Base-by-base conservation (phyloP, 1,284 basidiomycete species). In the Sporisorium iseilematis-ciliati region DNA sequence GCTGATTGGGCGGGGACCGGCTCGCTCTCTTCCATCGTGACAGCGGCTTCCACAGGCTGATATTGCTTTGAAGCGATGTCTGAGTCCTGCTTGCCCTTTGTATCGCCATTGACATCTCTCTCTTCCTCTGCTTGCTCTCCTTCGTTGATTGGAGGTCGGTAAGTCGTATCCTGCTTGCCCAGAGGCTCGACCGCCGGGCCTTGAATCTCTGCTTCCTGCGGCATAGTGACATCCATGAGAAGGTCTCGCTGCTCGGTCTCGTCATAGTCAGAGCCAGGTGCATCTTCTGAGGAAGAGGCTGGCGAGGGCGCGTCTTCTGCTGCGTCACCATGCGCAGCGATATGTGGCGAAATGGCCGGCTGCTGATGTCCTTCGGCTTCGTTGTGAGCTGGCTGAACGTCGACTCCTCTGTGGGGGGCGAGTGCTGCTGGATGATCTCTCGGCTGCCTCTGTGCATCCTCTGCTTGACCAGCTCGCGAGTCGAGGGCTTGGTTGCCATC, bases 221-320 rank as follows among this genome's bases (percentile, higher is more conserved):
- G 46, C 38, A 41, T 41, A 14, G 45, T 12, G 11, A 21, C 48
- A 16, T 42, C 26, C 38, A 51, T 51, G 12, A 29, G 14, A 18
- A 42, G 29, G 38, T 16, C 41, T 20, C 21, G 57, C 1, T 29
- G 61, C 20, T 50, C 68, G 11, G 14, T 33, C 16, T 57, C 54
- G 8, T 68, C 71, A 45, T 74, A 74, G 2, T 68, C 65, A 7
- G 71, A 74, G 25, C 71, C 71, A 12, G 65, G 65, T 3, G 71
- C 71, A 20, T 74, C 71, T 2, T 23, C 71, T 1, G 57, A 68
- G 0, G 71, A 74, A 2, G 71, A 74, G n/a, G 65, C 62, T 11
- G 71, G 71, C 16, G 71, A 74, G 7, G 68, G 50, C 18, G 58
- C 49, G 7, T 60, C 58, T 10, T 51, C 35, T 16, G 14, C 43